phyloP scores from a whole-genome alignment of 495 filamentous ascomycete genomes.

The Penicillium nucicola region DNA sequence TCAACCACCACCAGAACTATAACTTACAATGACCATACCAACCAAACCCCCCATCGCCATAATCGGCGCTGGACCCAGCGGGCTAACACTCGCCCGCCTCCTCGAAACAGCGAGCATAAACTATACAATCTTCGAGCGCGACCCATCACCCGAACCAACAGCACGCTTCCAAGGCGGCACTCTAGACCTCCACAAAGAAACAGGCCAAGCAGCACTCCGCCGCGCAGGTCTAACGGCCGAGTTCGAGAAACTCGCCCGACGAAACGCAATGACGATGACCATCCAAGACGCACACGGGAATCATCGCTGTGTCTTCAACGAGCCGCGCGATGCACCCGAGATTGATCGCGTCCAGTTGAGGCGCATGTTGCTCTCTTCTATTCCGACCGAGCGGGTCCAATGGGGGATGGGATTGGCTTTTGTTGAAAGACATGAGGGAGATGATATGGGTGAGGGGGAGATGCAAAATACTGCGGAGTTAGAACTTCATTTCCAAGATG shows the following conservation, averaged over 20 bases:
- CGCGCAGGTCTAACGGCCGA: conserved; percentile 46
- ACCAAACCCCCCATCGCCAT: conserved; percentile 46
- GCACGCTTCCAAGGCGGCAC: conserved; percentile 38
- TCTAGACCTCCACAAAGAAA: conserved; percentile 51
- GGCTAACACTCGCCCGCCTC: conserved; percentile 53
- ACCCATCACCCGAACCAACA: conserved; percentile 32
- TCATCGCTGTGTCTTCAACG: background rate
- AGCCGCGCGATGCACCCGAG: conserved; percentile 24
- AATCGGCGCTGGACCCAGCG: conserved; percentile 54
- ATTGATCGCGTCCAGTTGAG: conserved; percentile 39
- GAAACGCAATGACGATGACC: conserved; percentile 24
- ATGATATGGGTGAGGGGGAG: background rate
- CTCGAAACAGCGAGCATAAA: conserved; percentile 40
- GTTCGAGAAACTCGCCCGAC: conserved; percentile 41
- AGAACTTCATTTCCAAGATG: conserved; percentile 1
- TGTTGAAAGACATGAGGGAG: background rate
- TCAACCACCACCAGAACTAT: too few relatives aligned
- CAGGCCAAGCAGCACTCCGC: conserved; percentile 49
- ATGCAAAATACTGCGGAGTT: too few relatives aligned
- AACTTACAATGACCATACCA: too few relatives aligned
- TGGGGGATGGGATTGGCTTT: conserved; percentile 23
- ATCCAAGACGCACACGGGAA: background rate
- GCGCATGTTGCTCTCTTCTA: conserved; percentile 33
- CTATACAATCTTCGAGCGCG: conserved; percentile 48
- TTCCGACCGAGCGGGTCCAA: conserved; percentile 29